A percentile compares a stretch with the other conserved stretches of the same genome.
Evolutionary conservation across 164 flowering plant genomes (phyloP).

Genomic region (Paratinospora sagittata): DNA sequence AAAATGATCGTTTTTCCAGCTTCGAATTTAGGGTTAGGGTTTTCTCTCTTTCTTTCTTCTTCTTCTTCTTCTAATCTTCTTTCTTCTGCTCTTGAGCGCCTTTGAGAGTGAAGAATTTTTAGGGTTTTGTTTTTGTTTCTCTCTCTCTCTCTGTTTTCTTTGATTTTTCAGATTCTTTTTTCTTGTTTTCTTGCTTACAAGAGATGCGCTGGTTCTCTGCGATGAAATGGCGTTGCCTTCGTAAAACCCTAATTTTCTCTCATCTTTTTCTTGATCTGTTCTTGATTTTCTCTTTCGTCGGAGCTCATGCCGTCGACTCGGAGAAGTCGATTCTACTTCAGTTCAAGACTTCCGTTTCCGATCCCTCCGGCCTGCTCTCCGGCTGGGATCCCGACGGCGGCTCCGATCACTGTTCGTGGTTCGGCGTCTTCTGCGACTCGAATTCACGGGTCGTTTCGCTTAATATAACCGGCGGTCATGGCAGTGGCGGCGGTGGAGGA

Average conservation of each 20-base stretch:
- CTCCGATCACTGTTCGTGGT: constrained; percentile 56
- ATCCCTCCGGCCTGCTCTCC: constrained; percentile 48
- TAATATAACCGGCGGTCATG: constrained; percentile 29
- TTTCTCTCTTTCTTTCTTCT: constrained; percentile 3
- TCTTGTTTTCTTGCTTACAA: background rate
- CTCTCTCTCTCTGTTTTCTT: background rate
- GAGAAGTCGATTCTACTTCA: constrained; percentile 41
- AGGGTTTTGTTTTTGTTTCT: too few relatives aligned
- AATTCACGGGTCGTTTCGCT: constrained; percentile 37
- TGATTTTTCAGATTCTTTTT: too few relatives aligned
- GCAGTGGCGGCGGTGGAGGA: constrained; percentile 8
- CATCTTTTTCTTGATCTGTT: constrained; percentile 7
- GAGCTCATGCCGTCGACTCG: constrained; percentile 8
- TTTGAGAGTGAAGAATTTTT: background rate
- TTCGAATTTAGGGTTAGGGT: constrained; percentile 18
- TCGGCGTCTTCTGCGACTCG: constrained; percentile 59
- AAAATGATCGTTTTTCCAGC: background rate
- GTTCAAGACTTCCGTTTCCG: constrained; percentile 47
- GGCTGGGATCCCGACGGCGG: constrained; percentile 34
- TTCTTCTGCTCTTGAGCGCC: background rate
- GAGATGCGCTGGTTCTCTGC: constrained; percentile 12
- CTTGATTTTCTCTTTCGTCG: constrained; percentile 5
- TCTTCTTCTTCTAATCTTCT: constrained; percentile 5
- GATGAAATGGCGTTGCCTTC: constrained; percentile 22
- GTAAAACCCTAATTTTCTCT: constrained; percentile 19